Percentiles rank a stretch among this genome's conserved stretches.
Conservation (phyloP, 441 rosid species). For the Melastoma candidum region DNA sequence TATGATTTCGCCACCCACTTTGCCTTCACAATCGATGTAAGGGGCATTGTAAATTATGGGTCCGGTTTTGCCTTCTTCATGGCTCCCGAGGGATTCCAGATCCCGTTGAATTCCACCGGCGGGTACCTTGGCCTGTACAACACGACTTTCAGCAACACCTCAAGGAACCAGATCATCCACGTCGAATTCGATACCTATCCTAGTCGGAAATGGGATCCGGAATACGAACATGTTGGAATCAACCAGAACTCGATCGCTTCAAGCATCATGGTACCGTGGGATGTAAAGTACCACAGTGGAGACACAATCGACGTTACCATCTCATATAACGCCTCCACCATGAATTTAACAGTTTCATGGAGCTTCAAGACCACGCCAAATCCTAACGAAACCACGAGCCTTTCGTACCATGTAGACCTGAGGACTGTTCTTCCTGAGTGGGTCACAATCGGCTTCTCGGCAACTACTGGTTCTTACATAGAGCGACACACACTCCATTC, state of each 20-base stretch:
- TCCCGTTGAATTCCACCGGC: slow-evolving; percentile 2
- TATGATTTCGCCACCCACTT: slow-evolving; percentile 4
- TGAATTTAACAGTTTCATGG: slow-evolving; percentile 29
- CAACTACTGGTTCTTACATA: slow-evolving; percentile 15
- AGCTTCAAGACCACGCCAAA: slow-evolving; percentile 12
- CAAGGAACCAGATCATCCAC: slow-evolving; percentile 1
- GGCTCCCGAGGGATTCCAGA: not conserved
- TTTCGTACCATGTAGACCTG: slow-evolving; percentile 24
- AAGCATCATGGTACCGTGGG: slow-evolving; percentile 20
- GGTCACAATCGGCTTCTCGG: slow-evolving; percentile 7
- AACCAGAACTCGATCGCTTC: no score
- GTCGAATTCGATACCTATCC: slow-evolving; percentile 11
- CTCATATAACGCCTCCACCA: slow-evolving; percentile 6
- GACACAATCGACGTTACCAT: slow-evolving; percentile 24
- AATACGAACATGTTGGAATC: slow-evolving; percentile 1
- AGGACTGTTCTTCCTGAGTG: no score
- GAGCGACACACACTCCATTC: slow-evolving; percentile 17
- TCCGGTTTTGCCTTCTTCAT: no score
- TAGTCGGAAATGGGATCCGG: slow-evolving; percentile 12
- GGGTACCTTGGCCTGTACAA: slow-evolving; percentile 12
- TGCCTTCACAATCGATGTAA: no score
- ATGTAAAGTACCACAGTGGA: slow-evolving; percentile 26
- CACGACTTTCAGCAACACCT: not conserved
- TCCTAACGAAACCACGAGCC: slow-evolving; percentile 21
- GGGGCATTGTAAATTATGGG: no score